These are phyloP conservation scores for Athelia sp. DNA, from an alignment of 1,284 basidiomycete genomes.

Conservation along the genomic window DNA sequence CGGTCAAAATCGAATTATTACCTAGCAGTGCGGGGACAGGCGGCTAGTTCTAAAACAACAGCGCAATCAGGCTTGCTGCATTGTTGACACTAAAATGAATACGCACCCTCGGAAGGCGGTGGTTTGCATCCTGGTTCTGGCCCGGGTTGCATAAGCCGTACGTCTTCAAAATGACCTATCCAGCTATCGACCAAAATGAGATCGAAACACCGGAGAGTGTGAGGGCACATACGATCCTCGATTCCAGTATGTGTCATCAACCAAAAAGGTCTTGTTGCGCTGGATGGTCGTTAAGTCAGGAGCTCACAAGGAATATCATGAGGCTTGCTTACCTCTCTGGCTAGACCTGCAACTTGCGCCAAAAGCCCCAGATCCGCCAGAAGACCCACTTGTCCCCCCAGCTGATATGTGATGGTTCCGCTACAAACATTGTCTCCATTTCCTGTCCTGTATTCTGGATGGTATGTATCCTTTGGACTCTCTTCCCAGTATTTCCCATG, in stretches of 20 bases:
- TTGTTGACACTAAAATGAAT: not conserved
- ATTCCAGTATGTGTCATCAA: conserved; percentile 61
- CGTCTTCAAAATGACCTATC: conserved; percentile 59
- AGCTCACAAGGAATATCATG: conserved; percentile 2
- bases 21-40: conserved; percentile 63
- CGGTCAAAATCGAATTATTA: conserved; percentile 22
- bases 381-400: conserved; percentile 61
- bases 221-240: conserved; percentile 50
- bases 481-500: conserved; percentile 51
- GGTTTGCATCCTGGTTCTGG: conserved; percentile 58
- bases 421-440: conserved; percentile 37
- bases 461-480: conserved; percentile 41
- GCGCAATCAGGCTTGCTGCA: not conserved
- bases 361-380: conserved; percentile 59
- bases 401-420: conserved; percentile 64
- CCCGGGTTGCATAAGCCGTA: conserved; percentile 52
- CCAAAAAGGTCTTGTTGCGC: conserved; percentile 48
- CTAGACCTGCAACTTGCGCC: conserved; percentile 60
- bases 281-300: conserved; percentile 18
- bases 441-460: conserved; percentile 35
- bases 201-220: conserved; percentile 1
- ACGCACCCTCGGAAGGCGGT: conserved; percentile 55
- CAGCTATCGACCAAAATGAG: conserved; percentile 35
- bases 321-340: conserved; percentile 47
- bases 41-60: conserved; percentile 52